Evolutionary conservation across 257 asterid genomes (phyloP).

Genomic region (Paulownia fortunei): DNA sequence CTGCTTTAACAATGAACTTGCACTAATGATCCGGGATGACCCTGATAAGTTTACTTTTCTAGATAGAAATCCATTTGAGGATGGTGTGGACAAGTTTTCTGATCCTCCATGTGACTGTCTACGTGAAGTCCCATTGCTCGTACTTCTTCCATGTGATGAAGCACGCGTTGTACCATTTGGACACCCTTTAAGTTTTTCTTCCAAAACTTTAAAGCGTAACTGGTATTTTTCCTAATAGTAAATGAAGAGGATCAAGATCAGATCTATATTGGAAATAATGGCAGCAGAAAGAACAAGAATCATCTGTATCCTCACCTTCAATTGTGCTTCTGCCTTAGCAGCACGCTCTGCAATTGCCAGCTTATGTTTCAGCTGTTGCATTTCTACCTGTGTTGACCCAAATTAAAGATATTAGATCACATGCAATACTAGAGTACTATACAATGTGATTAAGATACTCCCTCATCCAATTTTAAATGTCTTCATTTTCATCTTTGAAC

Average conservation of each 20-base stretch:
- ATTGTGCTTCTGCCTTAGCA: slow-evolving; percentile 81
- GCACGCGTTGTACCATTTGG: slow-evolving; percentile 50
- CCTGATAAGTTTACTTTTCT: slow-evolving; percentile 47
- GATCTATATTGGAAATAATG: slow-evolving; percentile 18
- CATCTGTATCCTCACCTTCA: slow-evolving; percentile 59
- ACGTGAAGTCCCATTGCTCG: slow-evolving; percentile 56
- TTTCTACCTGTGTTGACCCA: slow-evolving; percentile 58
- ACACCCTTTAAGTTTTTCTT: slow-evolving; percentile 70
- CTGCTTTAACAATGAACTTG: slow-evolving; percentile 52
- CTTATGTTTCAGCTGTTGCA: slow-evolving; percentile 83
- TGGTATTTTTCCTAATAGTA: slow-evolving; percentile 79
- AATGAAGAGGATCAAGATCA: slow-evolving; percentile 23
- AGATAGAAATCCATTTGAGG: slow-evolving; percentile 54
- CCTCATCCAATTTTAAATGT: neutral
- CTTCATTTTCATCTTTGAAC: neutral
- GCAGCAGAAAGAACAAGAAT: slow-evolving; percentile 16
- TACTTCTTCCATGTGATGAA: slow-evolving; percentile 54
- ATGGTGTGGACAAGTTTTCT: slow-evolving; percentile 53
- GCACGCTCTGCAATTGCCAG: slow-evolving; percentile 83
- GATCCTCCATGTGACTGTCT: slow-evolving; percentile 73
- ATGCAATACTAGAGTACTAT: neutral
- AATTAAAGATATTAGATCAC: slow-evolving; percentile 23
- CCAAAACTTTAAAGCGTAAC: slow-evolving; percentile 85
- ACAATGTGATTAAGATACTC: neutral
- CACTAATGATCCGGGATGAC: slow-evolving; percentile 42